A percentile compares a stretch with the other conserved stretches of the same genome.
Conservation (phyloP, 495 filamentous ascomycete species). For the Daldinia childiae region DNA sequence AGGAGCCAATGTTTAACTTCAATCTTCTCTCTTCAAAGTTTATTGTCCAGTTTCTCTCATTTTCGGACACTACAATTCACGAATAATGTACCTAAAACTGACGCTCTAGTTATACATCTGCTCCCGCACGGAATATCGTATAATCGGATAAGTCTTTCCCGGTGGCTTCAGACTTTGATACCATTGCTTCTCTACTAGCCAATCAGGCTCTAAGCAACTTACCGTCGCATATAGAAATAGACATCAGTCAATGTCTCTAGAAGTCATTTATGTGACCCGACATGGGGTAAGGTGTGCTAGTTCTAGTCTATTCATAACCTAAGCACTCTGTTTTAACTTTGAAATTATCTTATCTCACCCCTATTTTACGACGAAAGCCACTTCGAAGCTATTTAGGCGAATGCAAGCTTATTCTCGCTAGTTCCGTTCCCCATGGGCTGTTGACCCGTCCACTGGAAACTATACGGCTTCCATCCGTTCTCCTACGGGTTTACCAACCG, state of each 20-base stretch:
- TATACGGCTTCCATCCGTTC: slow-evolving; percentile 75
- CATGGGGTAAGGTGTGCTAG: slow-evolving; percentile 74
- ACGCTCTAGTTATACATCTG: not conserved
- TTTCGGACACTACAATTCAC: too few relatives aligned
- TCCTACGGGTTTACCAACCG: slow-evolving; percentile 85
- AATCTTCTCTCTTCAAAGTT: too few relatives aligned
- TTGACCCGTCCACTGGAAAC: slow-evolving; percentile 78
- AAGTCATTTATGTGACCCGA: slow-evolving; percentile 84
- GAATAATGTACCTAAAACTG: not conserved
- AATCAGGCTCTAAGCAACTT: not conserved
- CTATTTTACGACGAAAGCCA: slow-evolving; percentile 23
- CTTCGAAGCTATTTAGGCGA: slow-evolving; percentile 17
- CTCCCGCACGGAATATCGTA: not conserved
- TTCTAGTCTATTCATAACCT: slow-evolving; percentile 5
- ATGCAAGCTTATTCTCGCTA: slow-evolving; percentile 51
- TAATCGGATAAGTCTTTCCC: not conserved
- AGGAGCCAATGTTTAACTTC: not conserved
- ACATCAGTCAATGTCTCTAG: slow-evolving; percentile 59
- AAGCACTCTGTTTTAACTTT: not conserved
- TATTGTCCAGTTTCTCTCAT: too few relatives aligned
- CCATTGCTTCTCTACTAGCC: not conserved
- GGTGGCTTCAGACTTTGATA: not conserved
- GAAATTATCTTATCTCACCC: slow-evolving; percentile 12
- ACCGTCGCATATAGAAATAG: slow-evolving; percentile 22
- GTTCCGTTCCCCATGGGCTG: slow-evolving; percentile 91